Evolutionary conservation across 768 basidiomycete species (phyloP).

Genomic region (Hericium erinaceus): DNA sequence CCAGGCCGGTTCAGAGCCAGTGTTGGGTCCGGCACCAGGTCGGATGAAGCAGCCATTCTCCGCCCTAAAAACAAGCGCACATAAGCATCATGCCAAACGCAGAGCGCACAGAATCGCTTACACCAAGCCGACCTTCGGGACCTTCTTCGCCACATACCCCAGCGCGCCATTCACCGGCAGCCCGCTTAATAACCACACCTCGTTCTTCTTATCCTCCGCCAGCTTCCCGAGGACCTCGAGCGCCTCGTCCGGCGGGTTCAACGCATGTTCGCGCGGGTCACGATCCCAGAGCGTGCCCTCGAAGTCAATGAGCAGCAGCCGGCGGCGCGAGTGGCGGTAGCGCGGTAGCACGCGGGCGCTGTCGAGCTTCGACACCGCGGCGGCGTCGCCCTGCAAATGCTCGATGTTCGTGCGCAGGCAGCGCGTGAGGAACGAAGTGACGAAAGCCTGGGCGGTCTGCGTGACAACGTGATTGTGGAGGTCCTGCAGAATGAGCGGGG

Average conservation of each 20-base stretch:
- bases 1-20: slow-evolving; percentile 39
- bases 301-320: slow-evolving; percentile 67
- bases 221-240: slow-evolving; percentile 47
- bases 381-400: slow-evolving; percentile 36
- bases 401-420: slow-evolving; percentile 66
- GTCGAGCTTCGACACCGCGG: slow-evolving; percentile 34
- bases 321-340: slow-evolving; percentile 54
- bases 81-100: not conserved
- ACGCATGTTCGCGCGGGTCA: slow-evolving; percentile 31
- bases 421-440: slow-evolving; percentile 68
- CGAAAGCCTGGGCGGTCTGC: slow-evolving; percentile 81
- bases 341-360: slow-evolving; percentile 48
- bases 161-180: slow-evolving; percentile 49
- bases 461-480: slow-evolving; percentile 79
- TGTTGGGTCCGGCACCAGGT: slow-evolving; percentile 29
- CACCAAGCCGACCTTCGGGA: slow-evolving; percentile 70
- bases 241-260: slow-evolving; percentile 21
- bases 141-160: slow-evolving; percentile 48
- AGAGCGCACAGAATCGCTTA: slow-evolving; percentile 26
- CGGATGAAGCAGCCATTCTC: slow-evolving; percentile 87
- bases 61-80: slow-evolving; percentile 34
- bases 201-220: slow-evolving; percentile 55
- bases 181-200: slow-evolving; percentile 79
- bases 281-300: slow-evolving; percentile 74
- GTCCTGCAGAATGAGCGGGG: slow-evolving; percentile 29